Evolutionary conservation across 2,329 filamentous ascomycete genomes (phyloP).

Genomic region (Hypoxylon sp.): DNA sequence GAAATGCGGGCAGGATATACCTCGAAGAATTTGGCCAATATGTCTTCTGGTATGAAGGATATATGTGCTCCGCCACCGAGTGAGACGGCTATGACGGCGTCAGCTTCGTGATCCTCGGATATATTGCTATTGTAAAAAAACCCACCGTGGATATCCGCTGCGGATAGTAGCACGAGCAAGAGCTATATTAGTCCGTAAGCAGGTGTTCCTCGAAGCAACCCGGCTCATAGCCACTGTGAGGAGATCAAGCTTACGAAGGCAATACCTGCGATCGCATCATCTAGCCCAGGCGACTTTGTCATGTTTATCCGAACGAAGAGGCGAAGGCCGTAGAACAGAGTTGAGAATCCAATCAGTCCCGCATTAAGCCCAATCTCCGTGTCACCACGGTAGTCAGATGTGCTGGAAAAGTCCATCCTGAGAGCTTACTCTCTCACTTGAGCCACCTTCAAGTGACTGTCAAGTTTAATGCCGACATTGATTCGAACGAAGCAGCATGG

Average conservation of each 20-base stretch:
- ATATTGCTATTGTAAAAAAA: neutral
- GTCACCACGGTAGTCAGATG: conserved; percentile 35
- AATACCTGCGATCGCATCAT: conserved; percentile 52
- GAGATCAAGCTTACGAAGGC: conserved; percentile 46
- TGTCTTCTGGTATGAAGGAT: conserved; percentile 30
- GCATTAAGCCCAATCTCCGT: conserved; percentile 66
- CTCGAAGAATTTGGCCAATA: conserved; percentile 42
- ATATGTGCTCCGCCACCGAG: conserved; percentile 48
- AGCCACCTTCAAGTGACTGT: conserved; percentile 17
- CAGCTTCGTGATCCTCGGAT: neutral
- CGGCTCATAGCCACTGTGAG: neutral
- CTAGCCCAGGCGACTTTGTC: conserved; percentile 52
- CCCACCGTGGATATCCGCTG: conserved; percentile 46
- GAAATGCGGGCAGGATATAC: conserved; percentile 16
- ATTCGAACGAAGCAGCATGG: neutral
- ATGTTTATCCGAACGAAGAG: conserved; percentile 53
- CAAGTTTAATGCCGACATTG: conserved; percentile 4
- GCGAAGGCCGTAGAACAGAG: conserved; percentile 48
- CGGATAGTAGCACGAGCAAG: conserved; percentile 39
- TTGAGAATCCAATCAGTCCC: conserved; percentile 57
- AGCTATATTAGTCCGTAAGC: conserved; percentile 36
- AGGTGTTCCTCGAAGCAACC: neutral
- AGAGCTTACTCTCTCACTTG: neutral
- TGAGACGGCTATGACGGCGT: conserved; percentile 34
- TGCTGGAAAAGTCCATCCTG: conserved; percentile 31